These are phyloP conservation scores for Penicillium crystallinum DNA, from an alignment of 495 filamentous ascomycete genomes.

Conservation along the genomic window DNA sequence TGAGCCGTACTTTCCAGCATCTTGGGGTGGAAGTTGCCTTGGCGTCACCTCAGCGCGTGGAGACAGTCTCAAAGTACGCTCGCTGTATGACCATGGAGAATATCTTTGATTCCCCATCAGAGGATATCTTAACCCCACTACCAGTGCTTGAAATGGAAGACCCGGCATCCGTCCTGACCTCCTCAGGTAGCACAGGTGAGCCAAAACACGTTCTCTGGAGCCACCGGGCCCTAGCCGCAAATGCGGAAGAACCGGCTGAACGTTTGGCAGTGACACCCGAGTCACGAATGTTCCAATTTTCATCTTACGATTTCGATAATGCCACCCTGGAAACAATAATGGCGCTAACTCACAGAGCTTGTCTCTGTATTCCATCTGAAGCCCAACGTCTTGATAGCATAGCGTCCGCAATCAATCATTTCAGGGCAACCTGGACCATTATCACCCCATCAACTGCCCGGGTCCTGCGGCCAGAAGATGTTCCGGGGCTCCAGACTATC, in stretches of 20 bases:
- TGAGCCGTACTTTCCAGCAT: not conserved
- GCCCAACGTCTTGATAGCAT: not conserved
- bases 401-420: not conserved
- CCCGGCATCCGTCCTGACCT: not conserved
- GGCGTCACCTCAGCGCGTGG: not conserved
- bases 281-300: not conserved
- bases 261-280: not conserved
- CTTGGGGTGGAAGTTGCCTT: not conserved
- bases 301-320: not conserved
- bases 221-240: not conserved
- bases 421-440: not conserved
- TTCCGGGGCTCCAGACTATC: not conserved
- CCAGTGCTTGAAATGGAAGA: no score
- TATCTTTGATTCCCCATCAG: not conserved
- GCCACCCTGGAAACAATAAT: not conserved
- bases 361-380: not conserved
- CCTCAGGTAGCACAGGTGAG: not conserved
- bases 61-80: not conserved
- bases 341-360: not conserved
- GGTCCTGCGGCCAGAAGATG: not conserved
- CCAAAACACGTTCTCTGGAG: not conserved
- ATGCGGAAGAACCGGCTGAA: not conserved
- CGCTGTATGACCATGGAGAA: not conserved
- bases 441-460: not conserved
- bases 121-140: no score